Base-by-base conservation (phyloP, 805 yeast species). In the Jamesozyma gamospora region DNA sequence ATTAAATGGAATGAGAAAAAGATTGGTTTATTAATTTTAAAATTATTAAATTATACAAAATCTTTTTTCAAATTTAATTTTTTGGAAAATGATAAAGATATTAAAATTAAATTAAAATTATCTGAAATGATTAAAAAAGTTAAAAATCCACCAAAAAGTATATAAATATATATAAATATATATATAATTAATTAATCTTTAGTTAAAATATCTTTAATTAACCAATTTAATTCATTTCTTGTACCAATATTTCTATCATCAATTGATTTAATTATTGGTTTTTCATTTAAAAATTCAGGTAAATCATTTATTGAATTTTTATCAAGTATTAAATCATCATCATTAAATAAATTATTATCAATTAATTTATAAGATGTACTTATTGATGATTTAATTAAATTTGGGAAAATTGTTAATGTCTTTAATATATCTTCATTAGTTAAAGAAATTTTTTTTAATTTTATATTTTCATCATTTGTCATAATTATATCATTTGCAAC, bases 151-250 rank as follows among this genome's bases (percentile, higher is more conserved):
- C 30, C 37, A 4, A 31, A 13, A 12, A 19, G 18, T 13, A 28
- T 28, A 28, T 28, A 16, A 29, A 14, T 4, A 5, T n/a, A 29
- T 15, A 16, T 6, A 29, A 14, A n/a, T 15, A 29, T 14, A 13
- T 29, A 29, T 11, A 29, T 15, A 13, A 7, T 14, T 15, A 29
- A 35, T 46, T 41, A 56, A 37, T 53, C 56, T 35, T 58, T 56
- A 11, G 72, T 63, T n/a, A 77, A 59, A 38, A 82, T 69, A 49
- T 80, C 88, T 58, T 76, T 79, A 28, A 82, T 68, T 39, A 82
- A 63, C 83, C 85, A 76, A 48, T 77, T 74, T 45, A 82, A 62
- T 53, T 82, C 94, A 40, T 79, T 82, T 28, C 75, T 71, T 0
- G 78, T 67, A 5, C 83, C 83, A 34, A 70, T 60, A 49, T 74